Conservation (phyloP, 2,329 filamentous ascomycete genomes). For the Talaromyces sp. region DNA sequence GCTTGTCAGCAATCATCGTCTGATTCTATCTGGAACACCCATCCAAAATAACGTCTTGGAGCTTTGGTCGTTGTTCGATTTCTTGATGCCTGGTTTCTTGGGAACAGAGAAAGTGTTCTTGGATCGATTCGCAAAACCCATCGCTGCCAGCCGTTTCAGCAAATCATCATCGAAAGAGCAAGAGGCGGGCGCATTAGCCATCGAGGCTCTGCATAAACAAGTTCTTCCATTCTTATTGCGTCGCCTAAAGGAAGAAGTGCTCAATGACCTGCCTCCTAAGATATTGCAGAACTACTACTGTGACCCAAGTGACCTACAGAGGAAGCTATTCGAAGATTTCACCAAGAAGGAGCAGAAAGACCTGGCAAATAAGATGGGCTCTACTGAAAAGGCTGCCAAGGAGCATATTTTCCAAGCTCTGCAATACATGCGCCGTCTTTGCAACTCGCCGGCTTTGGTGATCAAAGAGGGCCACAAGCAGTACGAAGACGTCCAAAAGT, state of each 20-base stretch:
- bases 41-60: conserved; percentile 98
- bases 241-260: conserved; percentile 92
- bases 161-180: conserved; percentile 98
- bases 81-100: conserved; percentile 96
- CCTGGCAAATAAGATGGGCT: conserved; percentile 74
- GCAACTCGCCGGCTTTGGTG: conserved; percentile 93
- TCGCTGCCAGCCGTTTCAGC: conserved; percentile 87
- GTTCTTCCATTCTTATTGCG: conserved; percentile 93
- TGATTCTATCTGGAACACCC: conserved; percentile 93
- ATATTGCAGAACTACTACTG: conserved; percentile 99
- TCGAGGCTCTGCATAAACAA: conserved; percentile 98
- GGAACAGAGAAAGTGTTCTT: conserved; percentile 96
- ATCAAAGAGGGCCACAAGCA: conserved; percentile 90
- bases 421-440: conserved; percentile 99
- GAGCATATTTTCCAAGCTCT: conserved; percentile 98
- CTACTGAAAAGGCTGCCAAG: conserved; percentile 86
- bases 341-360: conserved; percentile 88
- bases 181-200: conserved; percentile 89
- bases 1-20: conserved; percentile 81
- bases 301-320: conserved; percentile 89
- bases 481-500: conserved; percentile 79
- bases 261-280: conserved; percentile 94
- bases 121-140: conserved; percentile 90
- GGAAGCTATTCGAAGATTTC: conserved; percentile 94
- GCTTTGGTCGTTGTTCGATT: conserved; percentile 96